Conservation (phyloP, 202 grass and related monocot species). For the Eragrostis tef region DNA sequence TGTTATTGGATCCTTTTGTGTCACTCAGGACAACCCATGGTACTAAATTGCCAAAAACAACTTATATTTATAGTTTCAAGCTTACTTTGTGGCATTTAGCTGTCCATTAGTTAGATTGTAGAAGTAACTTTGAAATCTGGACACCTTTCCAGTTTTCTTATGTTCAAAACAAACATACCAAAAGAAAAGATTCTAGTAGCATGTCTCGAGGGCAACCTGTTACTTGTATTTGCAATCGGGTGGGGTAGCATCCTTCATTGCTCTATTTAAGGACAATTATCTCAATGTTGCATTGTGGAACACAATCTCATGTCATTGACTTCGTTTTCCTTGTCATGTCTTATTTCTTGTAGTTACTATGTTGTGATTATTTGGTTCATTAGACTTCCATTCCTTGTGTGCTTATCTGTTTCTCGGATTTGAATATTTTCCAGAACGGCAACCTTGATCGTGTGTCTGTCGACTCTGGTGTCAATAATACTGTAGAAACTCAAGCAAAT, state of each 20-base stretch:
- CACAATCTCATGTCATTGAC: slow-evolving; percentile 16
- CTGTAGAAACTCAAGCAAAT: slow-evolving; percentile 34
- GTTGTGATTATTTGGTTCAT: slow-evolving; percentile 32
- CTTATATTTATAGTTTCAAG: slow-evolving; percentile 5
- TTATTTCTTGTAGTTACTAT: slow-evolving; percentile 2
- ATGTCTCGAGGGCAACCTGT: slow-evolving; percentile 12
- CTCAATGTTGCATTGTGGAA: neutral
- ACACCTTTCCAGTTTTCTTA: neutral
- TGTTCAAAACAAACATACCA: neutral
- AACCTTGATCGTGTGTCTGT: slow-evolving; percentile 27
- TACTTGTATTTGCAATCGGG: neutral
- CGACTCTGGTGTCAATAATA: slow-evolving; percentile 30
- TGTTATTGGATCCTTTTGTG: slow-evolving; percentile 28
- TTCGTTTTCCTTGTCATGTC: neutral
- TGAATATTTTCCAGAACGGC: slow-evolving; percentile 44
- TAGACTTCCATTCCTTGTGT: neutral
- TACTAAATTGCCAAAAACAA: slow-evolving; percentile 7
- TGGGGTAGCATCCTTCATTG: slow-evolving; percentile 2
- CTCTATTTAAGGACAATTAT: slow-evolving; percentile 12
- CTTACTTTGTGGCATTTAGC: slow-evolving; percentile 21
- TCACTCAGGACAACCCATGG: slow-evolving; percentile 6
- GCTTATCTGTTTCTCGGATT: slow-evolving; percentile 37
- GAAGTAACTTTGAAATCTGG: no score
- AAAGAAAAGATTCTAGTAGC: neutral
- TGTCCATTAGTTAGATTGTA: slow-evolving; percentile 1